Percentiles rank a stretch among this genome's conserved stretches.
Evolutionary conservation across 352 stramenopile genomes (phyloP).

Genomic region (Albugo candida): DNA sequence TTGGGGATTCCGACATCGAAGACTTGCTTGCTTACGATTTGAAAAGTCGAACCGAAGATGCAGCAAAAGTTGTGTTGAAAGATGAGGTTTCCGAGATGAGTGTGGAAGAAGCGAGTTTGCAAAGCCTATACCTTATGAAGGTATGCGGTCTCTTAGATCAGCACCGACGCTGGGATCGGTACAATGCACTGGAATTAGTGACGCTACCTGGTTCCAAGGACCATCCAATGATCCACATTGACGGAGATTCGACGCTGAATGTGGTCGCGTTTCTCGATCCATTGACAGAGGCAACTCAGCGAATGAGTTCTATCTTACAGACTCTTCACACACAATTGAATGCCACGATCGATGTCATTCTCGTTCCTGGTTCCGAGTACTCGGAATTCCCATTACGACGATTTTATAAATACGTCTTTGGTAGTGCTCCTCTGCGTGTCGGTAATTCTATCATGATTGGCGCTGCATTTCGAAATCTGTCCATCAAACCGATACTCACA

Average conservation of each 20-base stretch:
- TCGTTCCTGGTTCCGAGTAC: slow-evolving; percentile 48
- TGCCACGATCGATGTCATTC: slow-evolving; percentile 40
- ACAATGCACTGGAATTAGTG: slow-evolving; percentile 15
- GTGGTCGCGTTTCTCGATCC: slow-evolving; percentile 80
- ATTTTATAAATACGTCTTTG: slow-evolving; percentile 85
- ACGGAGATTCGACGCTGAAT: slow-evolving; percentile 26
- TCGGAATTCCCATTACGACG: slow-evolving; percentile 78
- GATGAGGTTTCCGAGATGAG: slow-evolving; percentile 18
- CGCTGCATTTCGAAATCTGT: slow-evolving; percentile 64
- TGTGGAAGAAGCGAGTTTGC: slow-evolving; percentile 21
- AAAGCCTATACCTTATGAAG: slow-evolving; percentile 58
- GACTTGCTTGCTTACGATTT: slow-evolving; percentile 50
- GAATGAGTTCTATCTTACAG: slow-evolving; percentile 70
- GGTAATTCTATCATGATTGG: slow-evolving; percentile 5
- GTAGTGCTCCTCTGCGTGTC: slow-evolving; percentile 15
- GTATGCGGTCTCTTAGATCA: slow-evolving; percentile 62
- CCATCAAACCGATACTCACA: slow-evolving; percentile 77
- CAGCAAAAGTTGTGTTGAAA: slow-evolving; percentile 55
- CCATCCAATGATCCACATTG: slow-evolving; percentile 17
- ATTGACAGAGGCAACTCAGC: slow-evolving; percentile 74
- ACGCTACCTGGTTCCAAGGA: slow-evolving; percentile 15
- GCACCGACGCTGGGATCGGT: slow-evolving; percentile 16
- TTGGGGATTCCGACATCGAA: slow-evolving; percentile 37
- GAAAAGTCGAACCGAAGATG: slow-evolving; percentile 41
- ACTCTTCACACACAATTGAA: slow-evolving; percentile 61